Evolutionary conservation across 495 filamentous ascomycete genomes (phyloP).

Genomic region (Xylaria grammica): DNA sequence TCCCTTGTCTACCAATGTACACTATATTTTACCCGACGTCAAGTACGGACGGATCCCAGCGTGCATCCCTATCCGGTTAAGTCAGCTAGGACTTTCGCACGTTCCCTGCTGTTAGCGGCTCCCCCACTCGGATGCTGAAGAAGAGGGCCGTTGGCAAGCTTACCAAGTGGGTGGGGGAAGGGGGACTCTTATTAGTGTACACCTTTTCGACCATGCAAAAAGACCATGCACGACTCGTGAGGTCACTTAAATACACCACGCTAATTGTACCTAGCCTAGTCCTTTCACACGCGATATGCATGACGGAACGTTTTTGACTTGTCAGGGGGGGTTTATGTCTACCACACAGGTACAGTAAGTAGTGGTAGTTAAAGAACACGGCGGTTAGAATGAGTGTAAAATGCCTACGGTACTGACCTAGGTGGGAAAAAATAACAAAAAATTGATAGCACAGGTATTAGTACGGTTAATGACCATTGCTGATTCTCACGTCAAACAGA

Average conservation of each 20-base stretch:
- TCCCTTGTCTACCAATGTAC: too few relatives aligned
- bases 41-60: too few relatives aligned
- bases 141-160: conserved; percentile 10
- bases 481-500: background rate
- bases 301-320: too few relatives aligned
- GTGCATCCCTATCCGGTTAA: background rate
- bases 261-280: too few relatives aligned
- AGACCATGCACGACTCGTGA: conserved; percentile 18
- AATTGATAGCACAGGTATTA: too few relatives aligned
- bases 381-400: too few relatives aligned
- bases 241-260: background rate
- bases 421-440: too few relatives aligned
- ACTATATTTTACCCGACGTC: too few relatives aligned
- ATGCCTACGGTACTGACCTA: too few relatives aligned
- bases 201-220: too few relatives aligned
- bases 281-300: conserved; percentile 14
- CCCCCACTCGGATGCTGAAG: conserved; percentile 11
- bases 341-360: background rate
- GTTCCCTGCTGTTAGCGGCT: conserved; percentile 1
- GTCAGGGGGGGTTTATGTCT: background rate
- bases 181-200: background rate
- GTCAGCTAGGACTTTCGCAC: conserved; percentile 9
- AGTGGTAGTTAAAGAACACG: too few relatives aligned
- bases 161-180: background rate
- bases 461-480: conserved; percentile 3